Conservation (phyloP, 2,329 filamentous ascomycete genomes). For the Fusarium bulbicola region DNA sequence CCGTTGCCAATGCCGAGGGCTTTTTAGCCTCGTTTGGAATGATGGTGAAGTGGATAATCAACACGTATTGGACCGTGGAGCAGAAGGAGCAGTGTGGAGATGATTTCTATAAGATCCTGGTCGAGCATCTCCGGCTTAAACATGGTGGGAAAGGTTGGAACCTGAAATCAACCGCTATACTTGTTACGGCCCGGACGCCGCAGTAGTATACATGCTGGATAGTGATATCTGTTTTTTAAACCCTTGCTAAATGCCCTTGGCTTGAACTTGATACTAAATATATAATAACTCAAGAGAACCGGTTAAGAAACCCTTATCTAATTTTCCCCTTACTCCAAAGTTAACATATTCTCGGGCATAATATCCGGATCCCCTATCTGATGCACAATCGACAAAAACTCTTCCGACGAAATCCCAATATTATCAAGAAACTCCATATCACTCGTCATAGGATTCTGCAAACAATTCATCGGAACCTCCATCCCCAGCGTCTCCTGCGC, state of each 20-base stretch:
- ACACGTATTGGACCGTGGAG: background rate
- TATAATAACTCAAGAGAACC: rapidly evolving
- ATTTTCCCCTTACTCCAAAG: conserved; percentile 6
- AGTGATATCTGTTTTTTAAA: background rate
- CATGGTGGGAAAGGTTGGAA: background rate
- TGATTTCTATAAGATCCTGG: background rate
- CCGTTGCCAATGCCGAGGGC: background rate
- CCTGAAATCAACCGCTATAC: background rate
- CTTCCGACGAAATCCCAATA: conserved; percentile 51
- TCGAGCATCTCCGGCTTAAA: background rate
- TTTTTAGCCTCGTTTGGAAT: background rate
- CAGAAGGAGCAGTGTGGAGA: background rate
- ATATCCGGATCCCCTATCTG: conserved; percentile 45
- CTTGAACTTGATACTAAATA: rapidly evolving
- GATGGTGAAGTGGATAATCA: background rate
- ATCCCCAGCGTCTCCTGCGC: background rate
- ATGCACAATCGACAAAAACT: conserved; percentile 51
- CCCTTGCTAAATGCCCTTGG: rapidly evolving
- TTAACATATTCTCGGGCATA: conserved; percentile 33
- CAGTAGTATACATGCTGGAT: background rate
- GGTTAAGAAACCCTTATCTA: background rate
- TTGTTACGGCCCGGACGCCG: background rate
- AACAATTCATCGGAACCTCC: conserved; percentile 1
- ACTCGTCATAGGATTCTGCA: conserved; percentile 18
- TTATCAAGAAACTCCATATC: conserved; percentile 47